phyloP scores from a whole-genome alignment of 2,329 filamentous ascomycete species.

The Colletotrichum horii region DNA sequence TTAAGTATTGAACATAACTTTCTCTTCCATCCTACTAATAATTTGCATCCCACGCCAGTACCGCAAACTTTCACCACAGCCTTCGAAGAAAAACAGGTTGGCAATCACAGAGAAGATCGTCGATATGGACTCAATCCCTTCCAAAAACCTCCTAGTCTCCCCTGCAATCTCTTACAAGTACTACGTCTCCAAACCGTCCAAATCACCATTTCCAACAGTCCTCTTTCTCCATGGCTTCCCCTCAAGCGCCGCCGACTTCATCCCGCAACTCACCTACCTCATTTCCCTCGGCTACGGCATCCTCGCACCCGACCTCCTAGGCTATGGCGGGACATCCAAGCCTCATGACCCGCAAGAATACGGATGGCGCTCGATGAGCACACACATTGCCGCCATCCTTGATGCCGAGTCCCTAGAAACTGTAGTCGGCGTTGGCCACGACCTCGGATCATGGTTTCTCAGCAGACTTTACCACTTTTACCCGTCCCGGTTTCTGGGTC shows the following conservation, averaged over 20 bases:
- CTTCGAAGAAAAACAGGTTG: background rate
- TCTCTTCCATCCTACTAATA: too few relatives aligned
- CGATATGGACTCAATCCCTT: background rate
- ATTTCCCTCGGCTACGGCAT: conserved; percentile 43
- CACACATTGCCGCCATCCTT: conserved; percentile 76
- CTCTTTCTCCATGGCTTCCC: conserved; percentile 56
- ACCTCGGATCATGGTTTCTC: conserved; percentile 37
- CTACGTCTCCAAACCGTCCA: conserved; percentile 33
- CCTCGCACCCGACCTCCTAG: conserved; percentile 57
- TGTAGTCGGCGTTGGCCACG: conserved; percentile 62
- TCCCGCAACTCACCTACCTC: conserved; percentile 40
- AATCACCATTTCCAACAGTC: conserved; percentile 34
- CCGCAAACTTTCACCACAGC: too few relatives aligned
- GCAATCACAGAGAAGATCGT: too few relatives aligned
- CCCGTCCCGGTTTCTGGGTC: conserved; percentile 21
- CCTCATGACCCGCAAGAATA: conserved; percentile 78
- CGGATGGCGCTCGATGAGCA: conserved; percentile 83
- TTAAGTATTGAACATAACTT: too few relatives aligned
- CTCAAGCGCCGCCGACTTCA: conserved; percentile 49
- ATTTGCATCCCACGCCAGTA: too few relatives aligned
- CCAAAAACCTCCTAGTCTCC: conserved; percentile 1
- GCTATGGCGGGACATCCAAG: conserved; percentile 81
- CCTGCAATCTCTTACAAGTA: conserved; percentile 24
- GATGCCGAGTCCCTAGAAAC: conserved; percentile 77
- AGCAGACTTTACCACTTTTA: conserved; percentile 32